Conservation (phyloP, 164 flowering plant genomes). For the Dillenia turbinata region DNA sequence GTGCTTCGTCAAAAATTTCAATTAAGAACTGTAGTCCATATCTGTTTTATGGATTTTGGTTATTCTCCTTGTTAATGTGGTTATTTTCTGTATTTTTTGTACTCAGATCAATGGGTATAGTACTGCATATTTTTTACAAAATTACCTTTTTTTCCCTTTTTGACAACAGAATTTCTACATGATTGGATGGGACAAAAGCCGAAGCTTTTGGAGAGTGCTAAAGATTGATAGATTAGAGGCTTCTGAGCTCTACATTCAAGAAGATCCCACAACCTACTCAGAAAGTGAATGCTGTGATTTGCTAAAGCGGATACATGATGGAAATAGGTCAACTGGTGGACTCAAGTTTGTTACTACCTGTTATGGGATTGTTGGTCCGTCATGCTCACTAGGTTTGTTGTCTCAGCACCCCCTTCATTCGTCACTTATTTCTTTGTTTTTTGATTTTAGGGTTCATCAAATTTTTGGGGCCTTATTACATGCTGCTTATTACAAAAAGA, state of each 20-base stretch:
- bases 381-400: not conserved
- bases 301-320: conserved; percentile 72
- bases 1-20: no score
- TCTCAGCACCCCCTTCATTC: not conserved
- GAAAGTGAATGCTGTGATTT: conserved; percentile 71
- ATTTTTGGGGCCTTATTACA: conserved; percentile 94
- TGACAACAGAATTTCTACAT: conserved; percentile 75
- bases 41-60: no score
- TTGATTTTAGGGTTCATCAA: conserved; percentile 67
- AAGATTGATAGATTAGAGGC: conserved; percentile 86
- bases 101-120: no score
- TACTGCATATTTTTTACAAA: no score
- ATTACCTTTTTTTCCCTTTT: not conserved
- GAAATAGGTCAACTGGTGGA: conserved; percentile 84
- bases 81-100: no score
- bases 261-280: conserved; percentile 74
- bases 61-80: no score
- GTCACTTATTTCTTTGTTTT: not conserved
- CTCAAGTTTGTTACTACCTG: conserved; percentile 78
- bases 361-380: conserved; percentile 91
- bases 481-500: conserved; percentile 93
- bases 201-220: conserved; percentile 70
- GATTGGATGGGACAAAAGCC: conserved; percentile 77
- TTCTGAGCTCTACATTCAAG: conserved; percentile 62
- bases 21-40: no score